Percentiles rank a stretch among this genome's conserved stretches.
phyloP scores from a whole-genome alignment of 345 rosid species.

The Noccaea bulbosa region DNA sequence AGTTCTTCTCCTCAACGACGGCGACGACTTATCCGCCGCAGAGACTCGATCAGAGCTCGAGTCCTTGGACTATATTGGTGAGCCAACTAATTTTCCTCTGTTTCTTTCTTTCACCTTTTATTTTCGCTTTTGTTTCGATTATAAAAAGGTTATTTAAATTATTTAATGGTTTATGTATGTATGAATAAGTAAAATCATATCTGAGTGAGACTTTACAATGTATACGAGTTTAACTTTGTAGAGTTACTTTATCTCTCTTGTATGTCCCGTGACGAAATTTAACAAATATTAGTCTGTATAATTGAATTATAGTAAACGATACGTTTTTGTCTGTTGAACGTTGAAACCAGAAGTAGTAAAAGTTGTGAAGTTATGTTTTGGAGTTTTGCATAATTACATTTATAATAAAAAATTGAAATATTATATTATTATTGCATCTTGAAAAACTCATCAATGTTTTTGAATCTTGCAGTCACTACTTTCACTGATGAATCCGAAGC shows the following conservation, averaged over 20 bases:
- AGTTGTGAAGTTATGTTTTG: constrained; percentile 21
- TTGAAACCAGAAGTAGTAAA: constrained; percentile 25
- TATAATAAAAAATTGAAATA: constrained; percentile 16
- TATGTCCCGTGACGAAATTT: constrained; percentile 37
- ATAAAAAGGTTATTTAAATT: neutral
- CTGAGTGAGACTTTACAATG: constrained; percentile 24
- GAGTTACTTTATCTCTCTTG: constrained; percentile 24
- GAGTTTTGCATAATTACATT: constrained; percentile 29
- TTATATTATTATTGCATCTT: constrained; percentile 3
- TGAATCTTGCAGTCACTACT: constrained; percentile 60
- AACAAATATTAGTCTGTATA: neutral
- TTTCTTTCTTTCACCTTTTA: constrained; percentile 22
- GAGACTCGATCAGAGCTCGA: constrained; percentile 79
- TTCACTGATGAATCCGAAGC: constrained; percentile 83
- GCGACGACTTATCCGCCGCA: constrained; percentile 53
- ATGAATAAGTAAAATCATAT: neutral
- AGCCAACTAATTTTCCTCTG: constrained; percentile 39
- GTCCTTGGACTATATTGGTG: constrained; percentile 90
- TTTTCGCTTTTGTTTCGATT: neutral
- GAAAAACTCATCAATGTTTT: neutral
- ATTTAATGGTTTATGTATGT: neutral
- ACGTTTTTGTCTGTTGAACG: constrained; percentile 8
- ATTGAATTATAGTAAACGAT: neutral
- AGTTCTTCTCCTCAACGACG: constrained; percentile 76
- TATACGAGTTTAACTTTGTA: neutral